phyloP scores from a whole-genome alignment of 2,329 filamentous ascomycete genomes.

The Aspergillus fijiensis region DNA sequence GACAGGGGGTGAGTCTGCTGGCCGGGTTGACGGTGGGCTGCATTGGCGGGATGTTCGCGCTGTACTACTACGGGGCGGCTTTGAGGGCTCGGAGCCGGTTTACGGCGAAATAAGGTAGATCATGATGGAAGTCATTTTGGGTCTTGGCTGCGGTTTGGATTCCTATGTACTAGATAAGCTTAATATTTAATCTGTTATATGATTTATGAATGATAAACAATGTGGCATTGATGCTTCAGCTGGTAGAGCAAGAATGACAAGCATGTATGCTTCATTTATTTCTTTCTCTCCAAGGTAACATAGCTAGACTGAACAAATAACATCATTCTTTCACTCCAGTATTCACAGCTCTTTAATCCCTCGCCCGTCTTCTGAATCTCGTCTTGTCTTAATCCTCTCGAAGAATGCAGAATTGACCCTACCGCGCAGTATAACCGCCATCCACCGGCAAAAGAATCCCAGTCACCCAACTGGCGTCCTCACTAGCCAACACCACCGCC shows the following conservation, averaged over 20 bases:
- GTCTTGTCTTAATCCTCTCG: too few relatives aligned
- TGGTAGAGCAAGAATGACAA: not conserved
- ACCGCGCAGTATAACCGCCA: conserved; percentile 43
- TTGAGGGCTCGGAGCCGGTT: conserved; percentile 11
- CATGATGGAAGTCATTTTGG: not conserved
- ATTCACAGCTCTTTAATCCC: too few relatives aligned
- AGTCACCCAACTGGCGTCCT: conserved; percentile 49
- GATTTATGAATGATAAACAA: too few relatives aligned
- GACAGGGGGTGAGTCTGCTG: conserved; percentile 29
- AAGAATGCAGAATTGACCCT: not conserved
- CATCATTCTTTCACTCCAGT: too few relatives aligned
- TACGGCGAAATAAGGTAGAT: conserved; percentile 1
- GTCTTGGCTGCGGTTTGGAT: too few relatives aligned
- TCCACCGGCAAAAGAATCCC: conserved; percentile 48
- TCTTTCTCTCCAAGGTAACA: too few relatives aligned
- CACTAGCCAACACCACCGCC: conserved; percentile 49
- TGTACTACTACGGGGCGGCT: conserved; percentile 17
- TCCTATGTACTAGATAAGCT: too few relatives aligned
- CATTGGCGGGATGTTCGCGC: conserved; percentile 20
- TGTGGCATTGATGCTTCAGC: too few relatives aligned
- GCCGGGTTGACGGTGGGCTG: conserved; percentile 34
- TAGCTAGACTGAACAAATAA: too few relatives aligned
- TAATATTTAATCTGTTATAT: too few relatives aligned
- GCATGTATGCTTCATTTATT: too few relatives aligned
- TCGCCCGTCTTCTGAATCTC: too few relatives aligned